A percentile compares a stretch with the other conserved stretches of the same genome.
These are phyloP conservation scores for Globisporangium iwayamae DNA, from an alignment of 352 stramenopile genomes.

Conservation along the genomic window DNA sequence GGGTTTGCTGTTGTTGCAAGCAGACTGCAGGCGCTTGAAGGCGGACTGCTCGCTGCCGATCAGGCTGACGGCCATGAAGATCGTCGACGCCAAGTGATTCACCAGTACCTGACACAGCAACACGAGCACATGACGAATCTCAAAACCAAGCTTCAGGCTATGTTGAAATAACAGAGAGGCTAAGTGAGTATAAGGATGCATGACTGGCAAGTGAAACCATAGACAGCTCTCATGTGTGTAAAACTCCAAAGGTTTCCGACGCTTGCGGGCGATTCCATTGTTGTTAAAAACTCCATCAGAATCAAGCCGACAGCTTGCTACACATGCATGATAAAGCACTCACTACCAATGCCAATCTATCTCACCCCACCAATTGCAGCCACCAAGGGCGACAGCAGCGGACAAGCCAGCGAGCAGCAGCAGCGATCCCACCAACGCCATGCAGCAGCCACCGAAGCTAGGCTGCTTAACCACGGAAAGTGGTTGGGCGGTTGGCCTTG, in stretches of 20 bases:
- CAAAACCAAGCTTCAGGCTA: background rate
- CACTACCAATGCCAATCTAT: background rate
- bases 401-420: background rate
- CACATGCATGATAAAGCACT: background rate
- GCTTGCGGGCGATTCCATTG: constrained; percentile 10
- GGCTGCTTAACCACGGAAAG: constrained; percentile 95
- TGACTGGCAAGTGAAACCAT: too few relatives aligned
- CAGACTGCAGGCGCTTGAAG: constrained; percentile 11
- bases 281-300: constrained; percentile 4
- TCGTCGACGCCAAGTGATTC: constrained; percentile 18
- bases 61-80: background rate
- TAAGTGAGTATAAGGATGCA: too few relatives aligned
- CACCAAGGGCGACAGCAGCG: background rate
- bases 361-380: background rate
- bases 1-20: background rate
- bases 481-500: constrained; percentile 95
- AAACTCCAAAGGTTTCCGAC: constrained; percentile 12
- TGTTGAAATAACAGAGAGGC: background rate
- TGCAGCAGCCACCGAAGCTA: background rate
- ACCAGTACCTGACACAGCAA: constrained; percentile 26
- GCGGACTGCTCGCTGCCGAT: background rate
- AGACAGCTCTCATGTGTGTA: background rate
- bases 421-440: background rate
- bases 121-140: constrained; percentile 6
- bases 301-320: constrained; percentile 8